Evolutionary conservation across 2,329 filamentous ascomycete genomes (phyloP), one percentile per base, ranked within the genome.

Genomic region (Lachnum nothofagi): DNA sequence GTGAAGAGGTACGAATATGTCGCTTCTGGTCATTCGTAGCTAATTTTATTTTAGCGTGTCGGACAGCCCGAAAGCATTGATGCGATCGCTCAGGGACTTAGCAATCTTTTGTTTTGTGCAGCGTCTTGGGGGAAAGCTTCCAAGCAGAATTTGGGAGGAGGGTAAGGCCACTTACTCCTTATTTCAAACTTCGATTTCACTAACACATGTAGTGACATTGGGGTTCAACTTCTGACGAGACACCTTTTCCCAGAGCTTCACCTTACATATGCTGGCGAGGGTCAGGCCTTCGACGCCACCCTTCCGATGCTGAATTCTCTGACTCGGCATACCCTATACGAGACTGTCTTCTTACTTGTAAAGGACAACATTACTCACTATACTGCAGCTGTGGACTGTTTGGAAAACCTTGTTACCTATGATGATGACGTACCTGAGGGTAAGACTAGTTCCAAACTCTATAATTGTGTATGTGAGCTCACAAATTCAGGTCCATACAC

Each of bases 191-290:
- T 23, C 35, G 37, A 35, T 19, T 38, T 53, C 45, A 41, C 49
- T 55, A 19, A 58, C 27, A 51, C 6, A 5, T 19, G 38, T 54
- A 71, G 70, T 41, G 60, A 65, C n/a, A 64, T 78, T 40, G 71
- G 74, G 8, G 69, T 72, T 44, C 67, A 68, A 3, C 63, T 90
- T 1, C 80, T 89, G 57, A 78, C 74, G 61, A 77, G 71, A 47
- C 83, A 85, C 58, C 69, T 90, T 0, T 88, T 88, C 56, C 85
- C 86, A 0, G 54, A 53, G 5, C 44, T 60, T 1, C 71, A 74
- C 33, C 59, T 72, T 16, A 72, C 70, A 6, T 51, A 60, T 4
- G 60, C 63, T 3, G 48, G 53, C 29, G 45, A 46, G 2, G 58
- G 61, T 9, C 51, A 58, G 10, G 46, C 57, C 5, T 60, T 69